A percentile compares a stretch with the other conserved stretches of the same genome.
These are phyloP conservation scores for Astragalus glycyphyllos DNA, from an alignment of 306 rosid genomes.

Conservation along the genomic window DNA sequence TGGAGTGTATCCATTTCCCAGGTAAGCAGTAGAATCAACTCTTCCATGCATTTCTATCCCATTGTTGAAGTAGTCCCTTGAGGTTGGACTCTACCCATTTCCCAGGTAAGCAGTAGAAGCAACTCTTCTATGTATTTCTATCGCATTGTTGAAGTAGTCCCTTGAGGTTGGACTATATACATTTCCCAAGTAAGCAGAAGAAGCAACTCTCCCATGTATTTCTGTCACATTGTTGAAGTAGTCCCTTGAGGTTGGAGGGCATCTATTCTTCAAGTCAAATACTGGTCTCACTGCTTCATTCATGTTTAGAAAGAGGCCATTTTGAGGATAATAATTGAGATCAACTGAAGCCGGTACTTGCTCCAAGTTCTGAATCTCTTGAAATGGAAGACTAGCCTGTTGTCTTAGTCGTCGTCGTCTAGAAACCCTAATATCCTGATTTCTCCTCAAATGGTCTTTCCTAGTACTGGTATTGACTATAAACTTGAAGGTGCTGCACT, in stretches of 20 bases:
- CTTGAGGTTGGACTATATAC: not conserved
- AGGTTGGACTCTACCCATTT: not conserved
- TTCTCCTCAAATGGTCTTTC: not conserved
- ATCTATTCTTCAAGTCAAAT: slow-evolving; percentile 10
- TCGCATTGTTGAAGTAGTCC: not conserved
- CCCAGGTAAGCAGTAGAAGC: too few relatives aligned
- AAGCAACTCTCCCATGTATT: slow-evolving; percentile 11
- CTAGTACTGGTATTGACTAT: slow-evolving; percentile 6
- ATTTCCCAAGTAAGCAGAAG: not conserved
- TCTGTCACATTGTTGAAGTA: not conserved
- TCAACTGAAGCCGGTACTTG: slow-evolving; percentile 9
- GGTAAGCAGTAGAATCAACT: slow-evolving; percentile 6
- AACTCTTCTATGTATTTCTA: too few relatives aligned
- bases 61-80: not conserved
- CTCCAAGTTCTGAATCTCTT: not conserved
- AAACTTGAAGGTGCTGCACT: slow-evolving; percentile 64
- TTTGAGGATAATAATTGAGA: slow-evolving; percentile 33
- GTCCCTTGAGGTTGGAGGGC: too few relatives aligned
- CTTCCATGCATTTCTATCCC: slow-evolving; percentile 10
- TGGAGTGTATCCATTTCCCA: slow-evolving; percentile 11
- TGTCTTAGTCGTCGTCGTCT: not conserved
- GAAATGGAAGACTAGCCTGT: slow-evolving; percentile 7
- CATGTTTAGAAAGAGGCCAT: not conserved
- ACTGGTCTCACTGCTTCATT: slow-evolving; percentile 7
- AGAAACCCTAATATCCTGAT: not conserved